A percentile compares a stretch with the other conserved stretches of the same genome.
Evolutionary conservation across 108 stramenopile species (phyloP).

Genomic region (Cyclotella atomus): DNA sequence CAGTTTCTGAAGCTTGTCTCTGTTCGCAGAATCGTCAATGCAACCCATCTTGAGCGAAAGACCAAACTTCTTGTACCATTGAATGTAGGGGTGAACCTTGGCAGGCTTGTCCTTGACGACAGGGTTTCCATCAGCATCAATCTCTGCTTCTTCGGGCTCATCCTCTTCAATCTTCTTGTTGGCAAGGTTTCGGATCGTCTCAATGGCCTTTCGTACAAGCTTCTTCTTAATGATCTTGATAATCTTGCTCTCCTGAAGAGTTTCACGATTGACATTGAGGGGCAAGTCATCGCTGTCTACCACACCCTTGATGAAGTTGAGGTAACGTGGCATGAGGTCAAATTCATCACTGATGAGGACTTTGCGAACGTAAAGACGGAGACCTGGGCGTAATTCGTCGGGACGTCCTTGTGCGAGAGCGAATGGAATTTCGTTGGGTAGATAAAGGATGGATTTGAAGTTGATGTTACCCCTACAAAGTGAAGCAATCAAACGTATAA

Average conservation of each 20-base stretch:
- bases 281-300: conserved; percentile 99
- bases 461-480: conserved; percentile 94
- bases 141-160: conserved; percentile 64
- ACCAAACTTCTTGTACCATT: conserved; percentile 95
- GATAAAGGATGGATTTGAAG: conserved; percentile 97
- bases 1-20: conserved; percentile 91
- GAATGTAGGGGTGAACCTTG: conserved; percentile 80
- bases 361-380: conserved; percentile 96
- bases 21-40: conserved; percentile 96
- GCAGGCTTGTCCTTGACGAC: conserved; percentile 56
- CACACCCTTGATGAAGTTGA: conserved; percentile 96
- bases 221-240: conserved; percentile 99
- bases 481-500: background rate
- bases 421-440: conserved; percentile 79
- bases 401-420: conserved; percentile 55
- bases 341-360: conserved; percentile 99
- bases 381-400: conserved; percentile 48
- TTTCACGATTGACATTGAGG: conserved; percentile 99
- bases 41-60: conserved; percentile 96
- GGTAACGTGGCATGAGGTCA: conserved; percentile 96
- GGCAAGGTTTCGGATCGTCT: conserved; percentile 91
- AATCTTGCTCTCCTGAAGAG: conserved; percentile 96
- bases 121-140: conserved; percentile 65
- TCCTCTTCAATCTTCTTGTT: conserved; percentile 50
- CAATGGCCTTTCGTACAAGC: conserved; percentile 97